Base-by-base conservation (phyloP, 2,329 filamentous ascomycete genomes). In the Claviceps sp. region DNA sequence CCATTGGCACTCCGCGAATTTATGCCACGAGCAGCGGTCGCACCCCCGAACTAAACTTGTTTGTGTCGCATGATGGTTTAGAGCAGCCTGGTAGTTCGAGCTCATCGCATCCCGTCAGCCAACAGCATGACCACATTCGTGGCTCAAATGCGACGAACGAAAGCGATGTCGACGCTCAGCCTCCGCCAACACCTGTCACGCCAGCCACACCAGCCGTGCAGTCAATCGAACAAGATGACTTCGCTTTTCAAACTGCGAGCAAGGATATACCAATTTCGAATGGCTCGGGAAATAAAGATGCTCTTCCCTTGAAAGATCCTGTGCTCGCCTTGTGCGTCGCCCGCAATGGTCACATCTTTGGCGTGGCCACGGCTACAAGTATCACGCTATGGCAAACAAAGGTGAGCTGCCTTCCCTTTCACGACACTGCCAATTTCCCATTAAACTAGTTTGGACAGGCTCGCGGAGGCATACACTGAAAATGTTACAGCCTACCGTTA, bases 351-450 rank as follows among this genome's bases (percentile, higher is more conserved):
- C 85, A 90, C 61, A 71, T 81, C 55, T 96, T 98, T 69, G 87
- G 87, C 49, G 89, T 89, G 47, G 88, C 96, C 63, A 96, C 91
- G 1, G 72, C 79, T 5, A 87, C 87, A 2, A 86, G 87, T 13
- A 81, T 98, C 66, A 89, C 87, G n/a, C 77, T 98, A 58, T 98
- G 93, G 93, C 93, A 98, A 71, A 91, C 88, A 52, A 91, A 91
- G 78, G 89, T 89, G 54, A 74, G 61, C n/a, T n/a, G 16, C 22
- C 13, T 38, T 37, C 30, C 18, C 9, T 13, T 18, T 20, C 26
- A 2, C n/a, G 30, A 20, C 18, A 34, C 34, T 50, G 36, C 18
- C 22, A 30, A 16, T 8, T 37, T 11, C 4, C 8, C 11, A 43
- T n/a, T 40, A 34, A 30, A 36, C 3, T 20, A 30, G 13, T 1